Base-by-base conservation (phyloP, 73 alveolate species). In the Symbiodinium pilosum region DNA sequence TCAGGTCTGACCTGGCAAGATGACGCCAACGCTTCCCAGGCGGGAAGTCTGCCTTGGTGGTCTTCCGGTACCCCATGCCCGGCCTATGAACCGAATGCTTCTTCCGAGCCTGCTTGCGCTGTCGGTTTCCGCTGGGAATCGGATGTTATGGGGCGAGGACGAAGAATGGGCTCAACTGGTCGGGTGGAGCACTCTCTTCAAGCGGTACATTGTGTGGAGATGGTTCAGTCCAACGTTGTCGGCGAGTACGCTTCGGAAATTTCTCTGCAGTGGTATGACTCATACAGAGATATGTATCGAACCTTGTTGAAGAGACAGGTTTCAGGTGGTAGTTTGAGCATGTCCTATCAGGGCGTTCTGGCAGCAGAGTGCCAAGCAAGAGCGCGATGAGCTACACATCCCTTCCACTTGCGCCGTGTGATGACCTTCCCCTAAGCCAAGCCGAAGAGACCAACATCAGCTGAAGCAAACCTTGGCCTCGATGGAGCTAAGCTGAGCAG, bases 111-210 rank as follows among this genome's bases (percentile, higher is more conserved):
- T 16, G 51, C n/a, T 24, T 75, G 86, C 43, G 47, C 86, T 0
- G 47, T 75, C n/a, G 86, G 86, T 39, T 75, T 34, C 86, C 86
- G 86, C 3, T 75, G 86, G 86, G 86, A 75, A 47, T 75, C 86
- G 3, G 86, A 75, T 39, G 86, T 75, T 20, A 8, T 38, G 83
- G 83, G 83, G 40, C 83, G 83, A 34, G 83, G 41, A 68, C 83
- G 83, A 21, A 68, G 83, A 11, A 28, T n/a, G 41, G 83, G 83
- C 83, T 68, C 39, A n/a, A 68, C 34, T 11, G 41, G 47, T 34
- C 43, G 39, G 47, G 86, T 75, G 47, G 39, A 34, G 47, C 43
- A 20, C 11, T 32, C 28, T 26, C 43, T 20, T n/a, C 51, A 75
- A 7, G 43, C n/a, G 43, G 47, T 75, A 16, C 86, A 75, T 11